Conservation (phyloP, 345 rosid species). For the Mercurialis annua region DNA sequence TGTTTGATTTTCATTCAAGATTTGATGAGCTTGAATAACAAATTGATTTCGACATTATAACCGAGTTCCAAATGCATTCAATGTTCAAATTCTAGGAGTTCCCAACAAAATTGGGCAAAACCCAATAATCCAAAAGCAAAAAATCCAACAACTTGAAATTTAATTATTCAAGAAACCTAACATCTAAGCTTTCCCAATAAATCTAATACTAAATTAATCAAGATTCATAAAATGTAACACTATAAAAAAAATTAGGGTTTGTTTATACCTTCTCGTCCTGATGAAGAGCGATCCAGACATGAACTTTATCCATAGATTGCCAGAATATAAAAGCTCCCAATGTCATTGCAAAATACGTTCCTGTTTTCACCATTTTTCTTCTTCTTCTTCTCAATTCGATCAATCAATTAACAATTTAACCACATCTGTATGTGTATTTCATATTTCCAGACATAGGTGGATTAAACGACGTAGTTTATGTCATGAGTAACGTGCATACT, state of each 20-base stretch:
- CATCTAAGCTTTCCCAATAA: background rate
- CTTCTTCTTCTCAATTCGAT: background rate
- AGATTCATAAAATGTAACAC: too few relatives aligned
- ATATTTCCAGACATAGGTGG: too few relatives aligned
- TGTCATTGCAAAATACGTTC: slow-evolving; percentile 66
- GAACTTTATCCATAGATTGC: slow-evolving; percentile 87
- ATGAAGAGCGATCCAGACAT: slow-evolving; percentile 80
- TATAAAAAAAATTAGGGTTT: too few relatives aligned
- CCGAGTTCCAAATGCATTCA: too few relatives aligned
- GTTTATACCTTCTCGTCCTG: slow-evolving; percentile 28
- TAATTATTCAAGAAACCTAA: background rate
- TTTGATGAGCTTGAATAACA: too few relatives aligned
- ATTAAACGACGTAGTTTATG: too few relatives aligned
- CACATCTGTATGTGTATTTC: too few relatives aligned
- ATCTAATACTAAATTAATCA: background rate
- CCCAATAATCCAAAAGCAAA: background rate
- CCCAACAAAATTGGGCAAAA: background rate
- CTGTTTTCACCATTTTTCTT: slow-evolving; percentile 59
- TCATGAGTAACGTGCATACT: too few relatives aligned
- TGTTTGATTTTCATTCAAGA: too few relatives aligned
- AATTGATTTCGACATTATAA: too few relatives aligned
- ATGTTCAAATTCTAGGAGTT: too few relatives aligned
- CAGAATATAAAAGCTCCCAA: slow-evolving; percentile 80
- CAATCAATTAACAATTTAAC: too few relatives aligned
- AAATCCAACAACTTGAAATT: background rate